Conservation (phyloP, 176 grass and related monocot genomes). For the Ampelocalamus luodianensis region DNA sequence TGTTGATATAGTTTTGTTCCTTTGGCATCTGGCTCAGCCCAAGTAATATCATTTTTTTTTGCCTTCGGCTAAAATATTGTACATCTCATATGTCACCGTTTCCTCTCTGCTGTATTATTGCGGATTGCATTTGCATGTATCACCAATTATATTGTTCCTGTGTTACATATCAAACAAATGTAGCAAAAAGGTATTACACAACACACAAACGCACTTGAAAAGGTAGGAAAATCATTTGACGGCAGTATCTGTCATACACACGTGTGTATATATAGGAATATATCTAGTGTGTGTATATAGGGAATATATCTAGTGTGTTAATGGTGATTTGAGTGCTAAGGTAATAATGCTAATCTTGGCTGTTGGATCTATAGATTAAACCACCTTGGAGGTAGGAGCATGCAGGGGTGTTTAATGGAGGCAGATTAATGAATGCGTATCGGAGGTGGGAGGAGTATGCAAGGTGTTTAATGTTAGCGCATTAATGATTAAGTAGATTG, state of each 20-base stretch:
- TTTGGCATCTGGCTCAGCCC: neutral
- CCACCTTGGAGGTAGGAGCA: too few relatives aligned
- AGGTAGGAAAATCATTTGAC: neutral
- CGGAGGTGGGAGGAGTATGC: too few relatives aligned
- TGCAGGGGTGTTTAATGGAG: too few relatives aligned
- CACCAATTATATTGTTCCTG: neutral
- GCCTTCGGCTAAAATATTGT: neutral
- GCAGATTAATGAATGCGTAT: too few relatives aligned
- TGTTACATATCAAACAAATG: neutral
- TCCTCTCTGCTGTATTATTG: neutral
- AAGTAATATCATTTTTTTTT: conserved; percentile 9
- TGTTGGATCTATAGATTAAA: too few relatives aligned
- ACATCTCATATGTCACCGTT: neutral
- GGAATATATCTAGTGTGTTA: too few relatives aligned
- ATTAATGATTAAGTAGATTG: too few relatives aligned
- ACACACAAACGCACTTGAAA: neutral
- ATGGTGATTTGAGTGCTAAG: too few relatives aligned
- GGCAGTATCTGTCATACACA: neutral
- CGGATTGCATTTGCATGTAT: neutral
- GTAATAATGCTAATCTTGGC: too few relatives aligned
- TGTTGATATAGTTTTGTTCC: conserved; percentile 7
- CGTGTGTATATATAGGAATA: too few relatives aligned
- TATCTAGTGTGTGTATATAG: too few relatives aligned
- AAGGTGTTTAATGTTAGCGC: too few relatives aligned
- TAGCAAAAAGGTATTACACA: neutral